phyloP scores from a whole-genome alignment of 768 basidiomycete species.

The Tulasnella sp. region DNA sequence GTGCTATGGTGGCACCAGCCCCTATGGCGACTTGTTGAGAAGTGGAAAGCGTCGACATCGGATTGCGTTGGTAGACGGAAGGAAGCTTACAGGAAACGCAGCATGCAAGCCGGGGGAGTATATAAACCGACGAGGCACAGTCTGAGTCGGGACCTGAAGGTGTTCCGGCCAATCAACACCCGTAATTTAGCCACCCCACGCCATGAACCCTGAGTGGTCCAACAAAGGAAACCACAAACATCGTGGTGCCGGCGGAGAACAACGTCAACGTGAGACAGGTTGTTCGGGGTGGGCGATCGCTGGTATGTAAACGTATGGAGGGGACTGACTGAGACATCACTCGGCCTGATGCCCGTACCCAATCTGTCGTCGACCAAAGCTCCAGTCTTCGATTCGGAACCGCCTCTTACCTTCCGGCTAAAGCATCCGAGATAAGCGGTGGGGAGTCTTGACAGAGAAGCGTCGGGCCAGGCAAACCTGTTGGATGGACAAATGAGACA shows the following conservation, averaged over 20 bases:
- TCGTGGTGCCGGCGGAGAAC: not conserved
- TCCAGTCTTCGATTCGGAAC: not conserved
- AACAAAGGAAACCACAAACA: not conserved
- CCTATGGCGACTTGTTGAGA: not conserved
- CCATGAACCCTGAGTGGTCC: not conserved
- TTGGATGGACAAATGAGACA: too few relatives aligned
- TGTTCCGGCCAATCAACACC: not conserved
- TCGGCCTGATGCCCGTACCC: too few relatives aligned
- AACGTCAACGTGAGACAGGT: not conserved
- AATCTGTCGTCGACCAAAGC: not conserved
- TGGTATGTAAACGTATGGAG: too few relatives aligned
- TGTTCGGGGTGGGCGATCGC: not conserved
- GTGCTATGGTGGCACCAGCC: not conserved
- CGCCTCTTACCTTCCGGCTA: not conserved
- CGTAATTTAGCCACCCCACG: not conserved
- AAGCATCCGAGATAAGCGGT: not conserved
- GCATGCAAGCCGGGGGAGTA: too few relatives aligned
- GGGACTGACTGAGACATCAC: too few relatives aligned
- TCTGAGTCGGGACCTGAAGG: not conserved
- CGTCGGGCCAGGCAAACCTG: not conserved
- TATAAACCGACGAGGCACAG: not conserved
- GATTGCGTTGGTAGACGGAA: not conserved
- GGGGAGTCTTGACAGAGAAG: not conserved
- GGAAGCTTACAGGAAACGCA: not conserved
- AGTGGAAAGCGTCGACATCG: not conserved